Evolutionary conservation across 2,329 filamentous ascomycete species (phyloP), one percentile per base, ranked within the genome.

Genomic region (Trichoderma citrinoviride): DNA sequence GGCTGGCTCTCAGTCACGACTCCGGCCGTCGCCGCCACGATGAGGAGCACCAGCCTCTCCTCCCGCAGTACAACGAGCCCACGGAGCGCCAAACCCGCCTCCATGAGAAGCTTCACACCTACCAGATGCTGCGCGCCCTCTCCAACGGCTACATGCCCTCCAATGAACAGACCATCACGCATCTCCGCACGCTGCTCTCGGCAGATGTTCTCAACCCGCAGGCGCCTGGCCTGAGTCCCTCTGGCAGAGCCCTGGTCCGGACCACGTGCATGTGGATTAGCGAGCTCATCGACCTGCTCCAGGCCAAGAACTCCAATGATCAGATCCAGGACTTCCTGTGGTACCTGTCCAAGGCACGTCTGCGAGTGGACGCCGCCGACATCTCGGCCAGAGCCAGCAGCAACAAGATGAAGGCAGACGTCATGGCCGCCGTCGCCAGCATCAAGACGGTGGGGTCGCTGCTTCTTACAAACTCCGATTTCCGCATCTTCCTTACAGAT

Each of bases 251-350:
- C 54, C 81, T 98, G 25, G 81, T 91, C 60, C 88, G 89, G 66
- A 89, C 90, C 72, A 82, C 83, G 55, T 91, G 90, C 74, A 82
- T 89, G 70, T 94, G 87, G 85, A 80, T 97, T 7, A 84, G 87
- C 65, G 84, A 93, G 65, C 87, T 97, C 74, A 94, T 96, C 71
- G 87, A 92, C n/a, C 78, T 97, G 6, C 75, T 97, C 52, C 82
- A 87, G 63, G 83, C 93, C 76, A 98, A 97, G 80, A 97, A 97
- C 75, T 80, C 82, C 67, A 77, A 86, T 17, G 92, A 98, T 76
- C 90, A 97, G 75, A 86, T 98, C 19, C 94, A 98, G 75, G 92
- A 97, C 71, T 91, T 97, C 68, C 82, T 97, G 44, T 97, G 93
- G 93, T 93, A 89, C 71, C 77, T 96, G 53, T 81, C 87, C 68